Evolutionary conservation across 1,284 basidiomycete genomes (phyloP).

Genomic region (Tilletia setariae): DNA sequence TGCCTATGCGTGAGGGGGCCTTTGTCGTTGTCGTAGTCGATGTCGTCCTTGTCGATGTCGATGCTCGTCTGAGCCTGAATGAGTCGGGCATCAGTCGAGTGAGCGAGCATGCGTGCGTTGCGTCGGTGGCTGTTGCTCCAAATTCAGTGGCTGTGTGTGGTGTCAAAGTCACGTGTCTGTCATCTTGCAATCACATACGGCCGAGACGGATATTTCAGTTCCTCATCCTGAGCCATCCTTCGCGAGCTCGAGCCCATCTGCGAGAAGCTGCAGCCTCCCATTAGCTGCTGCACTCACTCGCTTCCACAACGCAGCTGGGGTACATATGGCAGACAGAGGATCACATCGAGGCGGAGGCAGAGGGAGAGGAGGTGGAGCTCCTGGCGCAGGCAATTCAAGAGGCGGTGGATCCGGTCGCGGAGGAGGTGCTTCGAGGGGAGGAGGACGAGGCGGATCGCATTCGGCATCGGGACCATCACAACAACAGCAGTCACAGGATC

Average conservation of each 20-base stretch:
- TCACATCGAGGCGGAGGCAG: constrained; percentile 13
- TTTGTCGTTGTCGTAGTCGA: background rate
- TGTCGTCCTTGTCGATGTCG: background rate
- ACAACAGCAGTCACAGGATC: constrained; percentile 59
- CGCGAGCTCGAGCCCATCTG: no score
- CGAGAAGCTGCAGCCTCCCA: no score
- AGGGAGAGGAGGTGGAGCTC: constrained; percentile 8
- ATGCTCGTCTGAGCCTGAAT: background rate
- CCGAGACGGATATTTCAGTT: no score
- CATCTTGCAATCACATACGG: no score
- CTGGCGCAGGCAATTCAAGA: background rate
- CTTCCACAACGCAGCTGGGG: background rate
- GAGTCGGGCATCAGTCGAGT: background rate
- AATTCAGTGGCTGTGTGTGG: no score
- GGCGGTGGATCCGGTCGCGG: background rate
- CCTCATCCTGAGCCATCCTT: no score
- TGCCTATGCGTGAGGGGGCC: no score
- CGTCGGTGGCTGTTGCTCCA: no score
- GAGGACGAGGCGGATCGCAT: constrained; percentile 7
- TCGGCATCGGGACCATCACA: background rate
- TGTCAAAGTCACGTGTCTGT: no score
- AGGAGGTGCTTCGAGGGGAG: background rate
- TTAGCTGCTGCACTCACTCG: no score
- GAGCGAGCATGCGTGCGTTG: constrained; percentile 3
- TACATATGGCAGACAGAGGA: constrained; percentile 27